Conservation (phyloP, 2,329 filamentous ascomycete species). For the Aspergillus flavus region DNA sequence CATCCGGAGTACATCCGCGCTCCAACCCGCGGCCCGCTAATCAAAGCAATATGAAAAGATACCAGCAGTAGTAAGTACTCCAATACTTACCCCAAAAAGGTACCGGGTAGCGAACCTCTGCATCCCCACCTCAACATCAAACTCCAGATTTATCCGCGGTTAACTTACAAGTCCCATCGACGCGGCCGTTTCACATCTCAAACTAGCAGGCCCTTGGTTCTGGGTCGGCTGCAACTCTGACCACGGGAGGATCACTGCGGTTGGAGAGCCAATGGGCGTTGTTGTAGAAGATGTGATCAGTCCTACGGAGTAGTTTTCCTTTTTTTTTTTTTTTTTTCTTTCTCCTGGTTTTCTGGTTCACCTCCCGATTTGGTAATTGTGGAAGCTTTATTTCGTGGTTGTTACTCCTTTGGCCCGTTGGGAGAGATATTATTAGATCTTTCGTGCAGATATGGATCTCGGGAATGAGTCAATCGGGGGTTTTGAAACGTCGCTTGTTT, state of each 20-base stretch:
- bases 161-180: neutral
- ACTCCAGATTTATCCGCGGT: constrained; percentile 6
- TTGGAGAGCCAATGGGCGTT: neutral
- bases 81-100: neutral
- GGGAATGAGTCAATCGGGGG: neutral
- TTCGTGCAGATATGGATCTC: neutral
- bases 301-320: neutral
- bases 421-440: neutral
- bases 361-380: neutral
- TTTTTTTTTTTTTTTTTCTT: neutral
- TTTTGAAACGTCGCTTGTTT: neutral
- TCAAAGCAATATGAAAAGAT: too few relatives aligned
- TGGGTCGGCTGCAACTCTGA: constrained; percentile 15
- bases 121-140: neutral
- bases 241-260: constrained; percentile 14
- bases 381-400: neutral
- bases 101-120: neutral
- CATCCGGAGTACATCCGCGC: neutral
- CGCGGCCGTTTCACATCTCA: constrained; percentile 21
- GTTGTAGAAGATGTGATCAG: neutral
- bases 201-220: constrained; percentile 13
- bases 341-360: neutral
- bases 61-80: neutral
- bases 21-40: too few relatives aligned
- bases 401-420: neutral